These are phyloP conservation scores for Nicotiana knightiana DNA, from an alignment of 257 asterid genomes.

Conservation along the genomic window DNA sequence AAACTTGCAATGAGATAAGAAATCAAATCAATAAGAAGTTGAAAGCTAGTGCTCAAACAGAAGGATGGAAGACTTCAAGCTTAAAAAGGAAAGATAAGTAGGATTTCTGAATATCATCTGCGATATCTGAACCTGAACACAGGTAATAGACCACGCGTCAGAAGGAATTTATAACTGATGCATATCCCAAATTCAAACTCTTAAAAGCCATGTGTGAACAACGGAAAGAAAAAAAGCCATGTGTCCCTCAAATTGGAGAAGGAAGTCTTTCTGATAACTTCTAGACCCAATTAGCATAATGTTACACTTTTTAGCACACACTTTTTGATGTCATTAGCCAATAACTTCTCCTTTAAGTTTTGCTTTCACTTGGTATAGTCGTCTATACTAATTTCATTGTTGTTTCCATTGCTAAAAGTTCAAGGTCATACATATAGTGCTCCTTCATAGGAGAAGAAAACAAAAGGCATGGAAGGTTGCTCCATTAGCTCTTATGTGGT, in stretches of 20 bases:
- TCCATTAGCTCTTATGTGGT: too few species aligned
- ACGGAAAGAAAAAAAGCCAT: background rate
- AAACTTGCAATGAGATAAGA: constrained; percentile 7
- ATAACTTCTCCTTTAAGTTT: background rate
- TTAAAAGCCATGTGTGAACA: background rate
- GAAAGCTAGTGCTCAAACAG: background rate
- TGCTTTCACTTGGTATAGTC: background rate
- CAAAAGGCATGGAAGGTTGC: too few species aligned
- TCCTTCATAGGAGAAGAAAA: background rate
- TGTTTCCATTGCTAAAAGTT: background rate
- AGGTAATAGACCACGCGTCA: background rate
- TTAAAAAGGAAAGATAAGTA: background rate
- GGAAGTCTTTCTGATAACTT: background rate
- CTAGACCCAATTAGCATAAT: background rate
- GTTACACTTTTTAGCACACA: background rate
- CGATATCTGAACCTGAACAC: background rate
- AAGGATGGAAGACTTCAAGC: background rate
- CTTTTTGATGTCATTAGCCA: background rate
- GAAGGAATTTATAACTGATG: background rate
- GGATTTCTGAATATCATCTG: background rate
- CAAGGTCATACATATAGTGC: background rate
- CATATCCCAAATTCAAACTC: background rate
- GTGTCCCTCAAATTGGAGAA: background rate
- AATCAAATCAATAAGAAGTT: background rate
- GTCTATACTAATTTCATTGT: background rate